These are phyloP conservation scores for Psilocybe cubensis DNA, from an alignment of 768 basidiomycete genomes.

Conservation along the genomic window DNA sequence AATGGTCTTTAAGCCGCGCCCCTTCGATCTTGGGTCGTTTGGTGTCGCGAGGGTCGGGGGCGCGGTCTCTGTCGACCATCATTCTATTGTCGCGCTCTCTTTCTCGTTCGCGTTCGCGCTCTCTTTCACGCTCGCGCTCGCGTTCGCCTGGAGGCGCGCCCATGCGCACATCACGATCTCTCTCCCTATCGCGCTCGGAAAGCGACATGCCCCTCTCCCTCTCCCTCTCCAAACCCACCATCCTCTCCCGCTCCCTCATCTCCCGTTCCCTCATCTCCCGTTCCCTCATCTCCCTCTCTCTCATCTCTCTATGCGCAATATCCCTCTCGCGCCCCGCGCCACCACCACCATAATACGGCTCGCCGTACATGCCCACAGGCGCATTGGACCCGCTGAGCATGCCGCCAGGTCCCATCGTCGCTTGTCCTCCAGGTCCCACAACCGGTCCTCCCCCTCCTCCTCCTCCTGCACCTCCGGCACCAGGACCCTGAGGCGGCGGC, in stretches of 20 bases:
- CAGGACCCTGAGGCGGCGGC: conserved; percentile 14
- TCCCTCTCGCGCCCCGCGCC: conserved; percentile 16
- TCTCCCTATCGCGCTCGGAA: conserved; percentile 5
- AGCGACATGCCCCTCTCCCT: conserved; percentile 11
- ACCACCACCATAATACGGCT: conserved; percentile 20
- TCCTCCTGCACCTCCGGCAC: conserved; percentile 19
- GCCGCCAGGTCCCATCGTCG: conserved; percentile 24
- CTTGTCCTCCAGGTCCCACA: conserved; percentile 23
- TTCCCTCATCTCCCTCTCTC: conserved; percentile 11
- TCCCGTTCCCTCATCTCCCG: neutral
- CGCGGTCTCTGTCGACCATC: conserved; percentile 15
- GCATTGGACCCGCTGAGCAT: conserved; percentile 16
- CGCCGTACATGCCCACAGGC: conserved; percentile 18
- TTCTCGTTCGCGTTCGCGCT: conserved; percentile 22
- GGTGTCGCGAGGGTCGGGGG: conserved; percentile 51
- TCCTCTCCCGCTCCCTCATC: neutral
- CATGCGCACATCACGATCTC: too few relatives aligned
- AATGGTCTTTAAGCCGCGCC: conserved; percentile 43
- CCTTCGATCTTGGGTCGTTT: conserved; percentile 63
- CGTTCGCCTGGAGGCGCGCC: conserved; percentile 1
- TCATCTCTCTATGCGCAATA: conserved; percentile 21
- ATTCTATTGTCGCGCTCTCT: conserved; percentile 17
- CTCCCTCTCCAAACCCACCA: neutral
- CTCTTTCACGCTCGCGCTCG: conserved; percentile 25
- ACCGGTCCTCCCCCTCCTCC: conserved; percentile 10